phyloP scores from a whole-genome alignment of 257 asterid species.

The Petrea volubilis region DNA sequence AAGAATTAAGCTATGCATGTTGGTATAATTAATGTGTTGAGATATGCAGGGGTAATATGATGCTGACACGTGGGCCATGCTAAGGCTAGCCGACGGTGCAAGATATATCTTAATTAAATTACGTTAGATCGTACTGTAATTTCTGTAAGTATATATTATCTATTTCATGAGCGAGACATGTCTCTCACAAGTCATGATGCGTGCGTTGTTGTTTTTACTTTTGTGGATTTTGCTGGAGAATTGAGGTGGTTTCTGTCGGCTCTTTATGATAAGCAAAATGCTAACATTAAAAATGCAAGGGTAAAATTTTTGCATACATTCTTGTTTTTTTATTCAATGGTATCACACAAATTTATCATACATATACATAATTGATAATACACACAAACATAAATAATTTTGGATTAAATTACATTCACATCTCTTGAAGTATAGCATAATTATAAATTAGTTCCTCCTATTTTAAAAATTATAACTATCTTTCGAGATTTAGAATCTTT shows the following conservation, averaged over 20 bases:
- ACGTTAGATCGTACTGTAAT: constrained; percentile 24
- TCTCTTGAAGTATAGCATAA: too few species aligned
- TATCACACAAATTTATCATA: too few species aligned
- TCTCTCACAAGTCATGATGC: background rate
- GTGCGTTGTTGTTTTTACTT: constrained; percentile 33
- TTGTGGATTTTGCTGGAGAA: background rate
- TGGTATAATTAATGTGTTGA: background rate
- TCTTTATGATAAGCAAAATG: constrained; percentile 14
- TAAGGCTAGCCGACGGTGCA: constrained; percentile 24
- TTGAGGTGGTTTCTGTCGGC: constrained; percentile 35
- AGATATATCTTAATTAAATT: constrained; percentile 25
- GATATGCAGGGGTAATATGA: constrained; percentile 37
- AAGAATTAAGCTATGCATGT: too few species aligned
- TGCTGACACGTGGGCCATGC: constrained; percentile 39
- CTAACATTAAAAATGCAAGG: constrained; percentile 7
- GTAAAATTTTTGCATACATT: background rate
- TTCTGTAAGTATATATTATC: background rate
- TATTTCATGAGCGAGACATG: background rate
- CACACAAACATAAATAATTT: too few species aligned
- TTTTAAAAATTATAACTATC: too few species aligned
- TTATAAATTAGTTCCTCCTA: too few species aligned
- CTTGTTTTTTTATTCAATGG: too few species aligned
- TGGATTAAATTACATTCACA: too few species aligned
- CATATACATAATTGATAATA: too few species aligned
- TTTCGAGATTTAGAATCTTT: too few species aligned